Conservation (phyloP, 805 yeast species). For the Hanseniaspora occidentalis region DNA sequence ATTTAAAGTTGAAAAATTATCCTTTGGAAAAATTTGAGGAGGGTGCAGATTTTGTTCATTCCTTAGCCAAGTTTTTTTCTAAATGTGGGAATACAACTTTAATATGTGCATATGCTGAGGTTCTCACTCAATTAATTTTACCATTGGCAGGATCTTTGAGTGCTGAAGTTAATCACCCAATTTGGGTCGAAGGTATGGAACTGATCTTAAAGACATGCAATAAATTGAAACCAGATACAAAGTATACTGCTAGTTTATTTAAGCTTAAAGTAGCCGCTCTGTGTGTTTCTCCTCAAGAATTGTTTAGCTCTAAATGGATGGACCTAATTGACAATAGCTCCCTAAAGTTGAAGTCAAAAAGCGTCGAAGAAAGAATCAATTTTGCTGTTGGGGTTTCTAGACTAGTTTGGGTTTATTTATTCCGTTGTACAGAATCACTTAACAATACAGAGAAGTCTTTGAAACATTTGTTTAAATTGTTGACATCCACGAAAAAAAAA, state of each 20-base stretch:
- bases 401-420: constrained; percentile 80
- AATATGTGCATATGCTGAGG: constrained; percentile 73
- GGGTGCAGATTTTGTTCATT: constrained; percentile 77
- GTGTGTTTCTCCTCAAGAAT: constrained; percentile 67
- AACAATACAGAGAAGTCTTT: constrained; percentile 76
- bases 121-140: constrained; percentile 56
- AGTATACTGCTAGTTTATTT: constrained; percentile 56
- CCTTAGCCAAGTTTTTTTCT: constrained; percentile 72
- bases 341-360: constrained; percentile 55
- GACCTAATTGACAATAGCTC: constrained; percentile 48
- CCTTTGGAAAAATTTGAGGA: constrained; percentile 90
- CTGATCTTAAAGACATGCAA: constrained; percentile 40
- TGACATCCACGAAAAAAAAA: constrained; percentile 46
- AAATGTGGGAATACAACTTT: constrained; percentile 53
- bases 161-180: constrained; percentile 92
- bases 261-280: constrained; percentile 60
- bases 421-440: constrained; percentile 76
- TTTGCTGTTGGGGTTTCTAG: constrained; percentile 58
- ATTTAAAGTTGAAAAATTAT: constrained; percentile 61
- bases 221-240: constrained; percentile 32
- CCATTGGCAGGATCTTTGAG: constrained; percentile 79
- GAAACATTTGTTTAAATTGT: constrained; percentile 44
- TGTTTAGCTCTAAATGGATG: constrained; percentile 66
- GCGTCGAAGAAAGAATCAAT: constrained; percentile 35
- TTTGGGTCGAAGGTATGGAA: constrained; percentile 77